A percentile compares a stretch with the other conserved stretches of the same genome.
Conservation (phyloP, 352 stramenopile genomes). For the Phytophthora multivora region DNA sequence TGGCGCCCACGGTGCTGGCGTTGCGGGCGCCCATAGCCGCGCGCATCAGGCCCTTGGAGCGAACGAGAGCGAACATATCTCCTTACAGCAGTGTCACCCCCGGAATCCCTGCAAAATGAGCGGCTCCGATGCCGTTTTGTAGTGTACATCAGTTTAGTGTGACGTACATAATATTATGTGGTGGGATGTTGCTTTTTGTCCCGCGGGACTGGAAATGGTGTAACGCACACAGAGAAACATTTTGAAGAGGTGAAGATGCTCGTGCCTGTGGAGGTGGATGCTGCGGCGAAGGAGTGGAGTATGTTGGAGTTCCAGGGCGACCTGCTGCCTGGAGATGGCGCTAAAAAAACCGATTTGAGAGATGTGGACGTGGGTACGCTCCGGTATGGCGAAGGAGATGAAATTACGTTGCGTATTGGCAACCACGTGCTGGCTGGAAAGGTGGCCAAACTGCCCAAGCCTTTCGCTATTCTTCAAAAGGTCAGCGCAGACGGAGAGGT, state of each 20-base stretch:
- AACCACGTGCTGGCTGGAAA: slow-evolving; percentile 85
- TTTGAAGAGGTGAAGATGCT: slow-evolving; percentile 44
- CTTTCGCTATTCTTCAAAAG: slow-evolving; percentile 80
- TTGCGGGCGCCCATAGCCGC: slow-evolving; percentile 39
- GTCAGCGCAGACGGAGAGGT: slow-evolving; percentile 7
- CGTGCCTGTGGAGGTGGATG: slow-evolving; percentile 68
- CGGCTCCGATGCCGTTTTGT: slow-evolving; percentile 14
- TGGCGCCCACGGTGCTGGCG: slow-evolving; percentile 68
- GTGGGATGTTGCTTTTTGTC: neutral
- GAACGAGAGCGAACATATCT: slow-evolving; percentile 70
- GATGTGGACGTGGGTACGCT: slow-evolving; percentile 67
- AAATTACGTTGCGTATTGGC: slow-evolving; percentile 81
- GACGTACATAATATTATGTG: neutral
- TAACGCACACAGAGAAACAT: too few relatives aligned
- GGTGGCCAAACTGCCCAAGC: slow-evolving; percentile 66
- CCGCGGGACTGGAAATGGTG: too few relatives aligned
- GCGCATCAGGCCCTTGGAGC: slow-evolving; percentile 59
- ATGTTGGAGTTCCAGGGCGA: slow-evolving; percentile 86
- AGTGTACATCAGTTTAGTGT: neutral
- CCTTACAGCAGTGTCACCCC: slow-evolving; percentile 11
- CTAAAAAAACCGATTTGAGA: slow-evolving; percentile 37
- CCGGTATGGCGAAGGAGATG: slow-evolving; percentile 56
- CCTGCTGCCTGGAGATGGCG: slow-evolving; percentile 41
- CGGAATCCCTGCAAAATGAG: slow-evolving; percentile 31
- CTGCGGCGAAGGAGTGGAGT: slow-evolving; percentile 75